Evolutionary conservation across 805 yeast species (phyloP).

Genomic region (Lachancea kluyveri): DNA sequence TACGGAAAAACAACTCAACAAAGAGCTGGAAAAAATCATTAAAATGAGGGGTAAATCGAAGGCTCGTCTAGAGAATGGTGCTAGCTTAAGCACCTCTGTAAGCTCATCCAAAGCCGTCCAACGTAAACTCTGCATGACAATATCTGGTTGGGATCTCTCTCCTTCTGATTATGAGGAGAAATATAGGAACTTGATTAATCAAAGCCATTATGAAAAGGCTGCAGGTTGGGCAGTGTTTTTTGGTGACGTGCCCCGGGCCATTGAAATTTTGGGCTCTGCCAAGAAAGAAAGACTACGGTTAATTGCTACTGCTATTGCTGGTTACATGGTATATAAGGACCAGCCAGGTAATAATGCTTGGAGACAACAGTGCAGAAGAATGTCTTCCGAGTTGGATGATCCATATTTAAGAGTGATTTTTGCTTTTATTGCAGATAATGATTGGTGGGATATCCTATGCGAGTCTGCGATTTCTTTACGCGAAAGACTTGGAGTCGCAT

Average conservation of each 20-base stretch:
- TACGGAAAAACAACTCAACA: slow-evolving; percentile 29
- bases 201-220: slow-evolving; percentile 74
- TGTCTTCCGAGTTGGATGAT: slow-evolving; percentile 82
- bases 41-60: slow-evolving; percentile 33
- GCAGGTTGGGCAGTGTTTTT: slow-evolving; percentile 98
- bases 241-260: slow-evolving; percentile 78
- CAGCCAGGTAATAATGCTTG: slow-evolving; percentile 61
- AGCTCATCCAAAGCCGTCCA: slow-evolving; percentile 44
- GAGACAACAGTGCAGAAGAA: slow-evolving; percentile 86
- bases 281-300: slow-evolving; percentile 63
- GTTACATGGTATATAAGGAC: slow-evolving; percentile 47
- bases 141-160: slow-evolving; percentile 87
- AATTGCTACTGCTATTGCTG: slow-evolving; percentile 92
- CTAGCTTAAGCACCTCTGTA: slow-evolving; percentile 15
- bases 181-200: slow-evolving; percentile 45
- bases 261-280: slow-evolving; percentile 69
- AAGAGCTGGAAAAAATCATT: slow-evolving; percentile 33
- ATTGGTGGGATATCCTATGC: slow-evolving; percentile 94
- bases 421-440: slow-evolving; percentile 88
- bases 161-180: slow-evolving; percentile 68
- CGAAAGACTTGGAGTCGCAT: slow-evolving; percentile 86
- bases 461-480: slow-evolving; percentile 82
- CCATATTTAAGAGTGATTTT: slow-evolving; percentile 89
- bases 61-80: slow-evolving; percentile 17
- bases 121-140: slow-evolving; percentile 71